Base-by-base conservation (phyloP, 2,329 filamentous ascomycete species). In the Fonsecaea multimorphosa region DNA sequence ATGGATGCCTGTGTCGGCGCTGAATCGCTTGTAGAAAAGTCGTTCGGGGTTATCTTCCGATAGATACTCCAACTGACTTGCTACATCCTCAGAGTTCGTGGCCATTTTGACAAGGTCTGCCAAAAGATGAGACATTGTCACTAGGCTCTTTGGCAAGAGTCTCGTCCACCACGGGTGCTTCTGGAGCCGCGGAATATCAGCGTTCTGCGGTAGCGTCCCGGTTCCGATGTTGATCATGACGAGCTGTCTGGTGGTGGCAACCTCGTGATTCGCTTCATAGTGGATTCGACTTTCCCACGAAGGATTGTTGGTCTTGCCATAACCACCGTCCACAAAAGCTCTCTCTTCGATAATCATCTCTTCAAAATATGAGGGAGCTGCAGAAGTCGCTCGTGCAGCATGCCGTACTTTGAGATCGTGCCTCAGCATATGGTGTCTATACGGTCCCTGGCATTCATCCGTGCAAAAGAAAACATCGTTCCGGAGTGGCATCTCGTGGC, bases 171-270 rank as follows among this genome's bases (percentile, higher is more conserved):
- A 67, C 9, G 65, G 59, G n/a, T 66, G 60, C 34, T 61, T 57
- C n/a, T 34, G 56, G 6, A 62, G 29, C 11, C 51, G 54, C 2
- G 36, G 40, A 8, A 66, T 55, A 29, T 60, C 54, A 16, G 51
- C 51, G 3, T 56, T 53, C 44, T 62, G 36, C 11, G 65, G 62
- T 24, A 66, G 52, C 5, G 64, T 69, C 0, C 69, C 69, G 1
- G 69, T 70, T 36, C 68, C 69, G 36, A 71, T 61, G 38, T 70
- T 71, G 61, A 71, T 66, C 68, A 69, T 67, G 8, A 70, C 59
- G 8, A 71, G 51, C 40, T 60, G 63, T 54, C 63, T 51, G 6
- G 64, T 52, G 31, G 58, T 55, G 14, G 58, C 32, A 9, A 69
- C 52, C 38, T 63, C 44, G 24, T 70, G 66, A 49, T 68, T 67